These are phyloP conservation scores for Luffa acutangula DNA, from an alignment of 306 rosid species.

Conservation along the genomic window DNA sequence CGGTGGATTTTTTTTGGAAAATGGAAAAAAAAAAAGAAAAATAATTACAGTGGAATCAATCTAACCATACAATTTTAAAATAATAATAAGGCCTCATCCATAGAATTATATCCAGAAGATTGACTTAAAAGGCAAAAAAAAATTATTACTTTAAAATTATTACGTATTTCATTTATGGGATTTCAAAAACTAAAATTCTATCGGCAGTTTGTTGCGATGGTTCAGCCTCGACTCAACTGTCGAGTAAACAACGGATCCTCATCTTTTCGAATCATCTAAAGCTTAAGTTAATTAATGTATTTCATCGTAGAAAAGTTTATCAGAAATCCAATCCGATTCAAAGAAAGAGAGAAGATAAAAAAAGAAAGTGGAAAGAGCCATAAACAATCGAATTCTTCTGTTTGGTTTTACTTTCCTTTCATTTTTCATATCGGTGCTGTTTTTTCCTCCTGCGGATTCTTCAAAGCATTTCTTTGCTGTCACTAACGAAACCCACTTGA, in stretches of 20 bases:
- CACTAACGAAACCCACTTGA: background rate
- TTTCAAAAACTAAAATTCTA: background rate
- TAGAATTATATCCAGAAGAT: too few relatives aligned
- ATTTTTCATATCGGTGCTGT: background rate
- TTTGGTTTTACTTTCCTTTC: background rate
- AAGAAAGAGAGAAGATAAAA: background rate
- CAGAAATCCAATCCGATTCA: background rate
- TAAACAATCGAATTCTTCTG: background rate
- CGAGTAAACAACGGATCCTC: background rate
- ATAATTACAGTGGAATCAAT: too few relatives aligned
- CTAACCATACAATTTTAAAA: too few relatives aligned
- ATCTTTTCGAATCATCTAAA: background rate
- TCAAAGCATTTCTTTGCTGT: conserved; percentile 4
- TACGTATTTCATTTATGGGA: background rate
- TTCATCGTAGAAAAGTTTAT: background rate
- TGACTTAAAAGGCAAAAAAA: too few relatives aligned
- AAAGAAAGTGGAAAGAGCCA: background rate
- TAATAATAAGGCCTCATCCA: too few relatives aligned
- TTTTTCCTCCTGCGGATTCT: conserved; percentile 7
- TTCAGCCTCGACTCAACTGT: background rate
- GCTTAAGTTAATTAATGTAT: background rate
- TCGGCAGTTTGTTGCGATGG: background rate
- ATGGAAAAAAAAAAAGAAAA: too few relatives aligned
- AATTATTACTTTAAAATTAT: too few relatives aligned
- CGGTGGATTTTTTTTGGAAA: too few relatives aligned